Conservation (phyloP, 75 land plant species). For the Picea sitchensis region DNA sequence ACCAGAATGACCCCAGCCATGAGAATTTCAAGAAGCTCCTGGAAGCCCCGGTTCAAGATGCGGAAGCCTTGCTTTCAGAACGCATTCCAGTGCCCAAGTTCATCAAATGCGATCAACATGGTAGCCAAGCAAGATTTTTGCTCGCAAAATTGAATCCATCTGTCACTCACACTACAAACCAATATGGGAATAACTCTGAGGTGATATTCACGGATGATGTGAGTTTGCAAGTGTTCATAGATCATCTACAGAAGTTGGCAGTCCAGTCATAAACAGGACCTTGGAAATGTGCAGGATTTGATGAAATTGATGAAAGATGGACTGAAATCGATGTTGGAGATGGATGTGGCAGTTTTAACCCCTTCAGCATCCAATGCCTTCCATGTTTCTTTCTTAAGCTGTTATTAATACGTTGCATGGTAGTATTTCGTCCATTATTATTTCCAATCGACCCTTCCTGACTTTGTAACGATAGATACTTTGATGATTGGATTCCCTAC, state of each 20-base stretch:
- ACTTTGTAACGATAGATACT: too few relatives aligned
- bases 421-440: too few relatives aligned
- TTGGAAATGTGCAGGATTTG: too few relatives aligned
- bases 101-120: slow-evolving; percentile 87
- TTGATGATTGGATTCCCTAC: too few relatives aligned
- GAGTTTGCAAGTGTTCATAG: slow-evolving; percentile 87
- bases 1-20: slow-evolving; percentile 86
- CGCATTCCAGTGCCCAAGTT: slow-evolving; percentile 84
- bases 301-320: too few relatives aligned
- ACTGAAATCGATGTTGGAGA: too few relatives aligned
- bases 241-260: slow-evolving; percentile 84
- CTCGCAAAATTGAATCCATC: slow-evolving; percentile 96
- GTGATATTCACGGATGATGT: slow-evolving; percentile 95
- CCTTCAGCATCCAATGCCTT: too few relatives aligned
- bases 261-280: slow-evolving; percentile 38
- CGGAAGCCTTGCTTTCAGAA: slow-evolving; percentile 63
- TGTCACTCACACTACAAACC: slow-evolving; percentile 56
- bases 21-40: slow-evolving; percentile 85
- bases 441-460: too few relatives aligned
- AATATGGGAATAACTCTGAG: slow-evolving; percentile 49
- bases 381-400: too few relatives aligned
- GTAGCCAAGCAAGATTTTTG: slow-evolving; percentile 95
- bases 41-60: slow-evolving; percentile 86
- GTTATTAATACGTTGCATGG: too few relatives aligned
- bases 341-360: too few relatives aligned